A percentile compares a stretch with the other conserved stretches of the same genome.
phyloP scores from a whole-genome alignment of 768 basidiomycete genomes.

The Astraeus odoratus region DNA sequence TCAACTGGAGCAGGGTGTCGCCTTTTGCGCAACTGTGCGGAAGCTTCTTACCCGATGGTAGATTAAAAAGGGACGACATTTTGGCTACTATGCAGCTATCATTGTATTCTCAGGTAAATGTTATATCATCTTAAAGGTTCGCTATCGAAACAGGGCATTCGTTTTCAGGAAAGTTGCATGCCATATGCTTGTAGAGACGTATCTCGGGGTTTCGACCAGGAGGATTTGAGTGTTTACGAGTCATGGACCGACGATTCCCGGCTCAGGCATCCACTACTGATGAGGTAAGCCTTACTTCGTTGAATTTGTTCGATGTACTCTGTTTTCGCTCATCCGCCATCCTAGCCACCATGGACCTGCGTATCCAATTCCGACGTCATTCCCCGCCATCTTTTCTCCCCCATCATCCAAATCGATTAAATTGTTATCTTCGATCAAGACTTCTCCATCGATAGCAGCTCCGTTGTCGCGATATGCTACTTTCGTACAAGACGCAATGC shows the following conservation, averaged over 20 bases:
- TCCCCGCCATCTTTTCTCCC: conserved; percentile 39
- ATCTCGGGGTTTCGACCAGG: conserved; percentile 49
- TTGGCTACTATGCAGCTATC: conserved; percentile 37
- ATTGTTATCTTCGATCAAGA: conserved; percentile 40
- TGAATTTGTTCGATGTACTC: not conserved
- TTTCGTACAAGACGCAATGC: conserved; percentile 39
- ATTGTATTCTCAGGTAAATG: conserved; percentile 16
- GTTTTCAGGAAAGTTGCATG: conserved; percentile 11
- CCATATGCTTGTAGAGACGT: conserved; percentile 45
- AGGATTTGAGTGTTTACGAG: conserved; percentile 31
- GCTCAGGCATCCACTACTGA: conserved; percentile 25
- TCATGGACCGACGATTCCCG: conserved; percentile 29
- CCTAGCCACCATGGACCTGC: conserved; percentile 40
- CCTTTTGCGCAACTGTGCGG: conserved; percentile 55
- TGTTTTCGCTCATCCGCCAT: conserved; percentile 4
- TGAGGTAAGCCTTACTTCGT: conserved; percentile 29
- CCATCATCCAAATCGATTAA: conserved; percentile 14
- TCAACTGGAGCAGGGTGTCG: conserved; percentile 48
- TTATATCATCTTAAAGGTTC: not conserved
- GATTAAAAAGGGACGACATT: conserved; percentile 20
- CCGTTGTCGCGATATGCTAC: conserved; percentile 48
- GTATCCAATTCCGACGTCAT: conserved; percentile 59
- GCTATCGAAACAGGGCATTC: not conserved
- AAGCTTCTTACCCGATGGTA: conserved; percentile 36
- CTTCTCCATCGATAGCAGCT: conserved; percentile 31